These are phyloP conservation scores for Rhodotorula sp. DNA, from an alignment of 1,284 basidiomycete genomes.

Conservation along the genomic window DNA sequence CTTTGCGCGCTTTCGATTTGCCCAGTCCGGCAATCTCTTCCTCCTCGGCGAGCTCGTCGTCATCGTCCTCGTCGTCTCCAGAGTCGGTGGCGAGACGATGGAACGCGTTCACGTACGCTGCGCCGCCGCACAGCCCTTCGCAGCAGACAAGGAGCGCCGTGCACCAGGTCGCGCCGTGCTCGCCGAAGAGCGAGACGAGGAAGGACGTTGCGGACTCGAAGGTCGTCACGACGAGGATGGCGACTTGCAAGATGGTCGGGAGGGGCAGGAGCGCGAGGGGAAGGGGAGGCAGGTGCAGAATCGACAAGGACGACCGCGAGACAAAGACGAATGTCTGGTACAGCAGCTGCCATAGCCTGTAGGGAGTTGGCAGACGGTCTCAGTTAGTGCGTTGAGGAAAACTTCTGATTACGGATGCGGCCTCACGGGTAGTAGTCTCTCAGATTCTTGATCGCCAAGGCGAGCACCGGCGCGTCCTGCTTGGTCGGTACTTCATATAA, in stretches of 20 bases:
- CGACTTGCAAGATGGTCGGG: slow-evolving; percentile 54
- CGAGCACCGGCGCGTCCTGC: slow-evolving; percentile 62
- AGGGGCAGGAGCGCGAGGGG: slow-evolving; percentile 68
- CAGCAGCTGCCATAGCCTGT: slow-evolving; percentile 47
- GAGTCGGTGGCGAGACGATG: slow-evolving; percentile 36
- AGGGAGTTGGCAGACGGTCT: slow-evolving; percentile 5
- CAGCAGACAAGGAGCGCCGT: slow-evolving; percentile 33
- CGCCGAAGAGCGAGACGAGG: slow-evolving; percentile 29
- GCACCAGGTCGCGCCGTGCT: slow-evolving; percentile 35
- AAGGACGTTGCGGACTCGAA: slow-evolving; percentile 29
- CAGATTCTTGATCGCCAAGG: slow-evolving; percentile 75
- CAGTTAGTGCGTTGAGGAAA: background rate
- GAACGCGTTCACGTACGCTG: slow-evolving; percentile 44
- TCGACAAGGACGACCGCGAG: slow-evolving; percentile 85
- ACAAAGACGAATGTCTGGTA: slow-evolving; percentile 86
- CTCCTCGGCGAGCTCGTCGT: background rate
- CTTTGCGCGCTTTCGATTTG: slow-evolving; percentile 8
- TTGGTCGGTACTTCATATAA: slow-evolving; percentile 78
- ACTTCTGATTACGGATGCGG: slow-evolving; percentile 18
- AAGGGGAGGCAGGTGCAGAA: slow-evolving; percentile 76
- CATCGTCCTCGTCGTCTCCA: slow-evolving; percentile 13
- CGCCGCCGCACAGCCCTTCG: slow-evolving; percentile 44
- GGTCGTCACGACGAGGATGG: slow-evolving; percentile 34
- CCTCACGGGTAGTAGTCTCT: slow-evolving; percentile 95
- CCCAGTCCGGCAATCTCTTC: background rate